These are phyloP conservation scores for Rauvolfia tetraphylla DNA, from an alignment of 257 asterid genomes.

Conservation along the genomic window DNA sequence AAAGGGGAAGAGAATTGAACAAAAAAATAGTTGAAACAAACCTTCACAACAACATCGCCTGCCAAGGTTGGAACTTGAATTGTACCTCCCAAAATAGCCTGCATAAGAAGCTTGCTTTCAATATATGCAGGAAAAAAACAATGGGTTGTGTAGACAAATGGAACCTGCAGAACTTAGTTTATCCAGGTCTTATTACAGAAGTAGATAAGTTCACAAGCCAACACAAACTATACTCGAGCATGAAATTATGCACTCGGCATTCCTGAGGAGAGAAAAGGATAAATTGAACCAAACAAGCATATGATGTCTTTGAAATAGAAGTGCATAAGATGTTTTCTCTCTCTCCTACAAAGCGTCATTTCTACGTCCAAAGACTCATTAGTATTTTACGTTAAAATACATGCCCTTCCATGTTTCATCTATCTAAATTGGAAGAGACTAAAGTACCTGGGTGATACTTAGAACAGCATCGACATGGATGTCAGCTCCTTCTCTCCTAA, in stretches of 20 bases:
- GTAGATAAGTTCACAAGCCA: background rate
- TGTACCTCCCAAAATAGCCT: slow-evolving; percentile 97
- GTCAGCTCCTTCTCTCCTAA: slow-evolving; percentile 89
- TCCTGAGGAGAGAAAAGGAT: background rate
- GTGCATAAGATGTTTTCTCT: background rate
- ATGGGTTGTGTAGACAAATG: background rate
- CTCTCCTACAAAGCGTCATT: background rate
- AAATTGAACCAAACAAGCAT: background rate
- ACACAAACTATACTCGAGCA: background rate
- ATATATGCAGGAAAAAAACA: background rate
- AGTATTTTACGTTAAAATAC: background rate
- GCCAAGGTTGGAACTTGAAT: slow-evolving; percentile 84
- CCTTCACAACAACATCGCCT: slow-evolving; percentile 94
- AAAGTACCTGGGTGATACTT: slow-evolving; percentile 81
- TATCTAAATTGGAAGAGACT: background rate
- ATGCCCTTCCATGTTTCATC: background rate
- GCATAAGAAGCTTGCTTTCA: slow-evolving; percentile 20
- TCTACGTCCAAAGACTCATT: background rate
- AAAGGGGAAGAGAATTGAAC: background rate
- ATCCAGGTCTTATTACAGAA: background rate
- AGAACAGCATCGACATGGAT: slow-evolving; percentile 83
- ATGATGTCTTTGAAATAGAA: background rate
- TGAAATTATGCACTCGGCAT: background rate
- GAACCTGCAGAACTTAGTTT: background rate
- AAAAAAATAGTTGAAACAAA: slow-evolving; percentile 22